Evolutionary conservation across 345 rosid species (phyloP).

Genomic region (Viola odorata): DNA sequence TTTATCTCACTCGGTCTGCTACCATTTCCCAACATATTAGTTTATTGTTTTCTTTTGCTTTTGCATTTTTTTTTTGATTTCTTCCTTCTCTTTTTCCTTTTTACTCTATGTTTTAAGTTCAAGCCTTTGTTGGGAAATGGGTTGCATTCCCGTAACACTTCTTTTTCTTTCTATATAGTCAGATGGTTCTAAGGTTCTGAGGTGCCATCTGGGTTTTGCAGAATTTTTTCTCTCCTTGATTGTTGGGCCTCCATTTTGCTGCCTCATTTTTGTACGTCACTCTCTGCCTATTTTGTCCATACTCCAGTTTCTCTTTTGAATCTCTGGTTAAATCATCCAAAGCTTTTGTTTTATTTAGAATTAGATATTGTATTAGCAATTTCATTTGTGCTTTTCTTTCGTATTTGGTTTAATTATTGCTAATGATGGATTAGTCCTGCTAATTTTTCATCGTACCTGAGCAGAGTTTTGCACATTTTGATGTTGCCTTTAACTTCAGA

Average conservation of each 20-base stretch:
- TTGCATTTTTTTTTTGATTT: not conserved
- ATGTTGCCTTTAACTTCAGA: no score
- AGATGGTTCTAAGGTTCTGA: constrained; percentile 9
- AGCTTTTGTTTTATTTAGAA: no score
- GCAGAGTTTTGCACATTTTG: no score
- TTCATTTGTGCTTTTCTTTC: no score
- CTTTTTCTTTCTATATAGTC: constrained; percentile 23
- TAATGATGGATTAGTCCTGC: no score
- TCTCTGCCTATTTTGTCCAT: not conserved
- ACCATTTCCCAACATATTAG: constrained; percentile 15
- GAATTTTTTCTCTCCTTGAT: constrained; percentile 15
- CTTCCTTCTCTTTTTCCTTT: not conserved
- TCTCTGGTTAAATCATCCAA: not conserved
- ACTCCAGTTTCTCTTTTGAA: not conserved
- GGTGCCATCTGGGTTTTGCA: constrained; percentile 17
- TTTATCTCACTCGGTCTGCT: constrained; percentile 28
- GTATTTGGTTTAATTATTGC: no score
- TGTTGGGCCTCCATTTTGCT: constrained; percentile 16
- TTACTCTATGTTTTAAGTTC: not conserved
- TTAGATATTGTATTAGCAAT: no score
- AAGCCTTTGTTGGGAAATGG: constrained; percentile 19
- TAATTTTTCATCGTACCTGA: no score
- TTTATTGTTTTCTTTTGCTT: not conserved
- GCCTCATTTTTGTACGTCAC: constrained; percentile 24
- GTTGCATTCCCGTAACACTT: constrained; percentile 17